Percentiles rank a stretch among this genome's conserved stretches.
Conservation (phyloP, 2,329 filamentous ascomycete species). For the Orbilia oligospora region DNA sequence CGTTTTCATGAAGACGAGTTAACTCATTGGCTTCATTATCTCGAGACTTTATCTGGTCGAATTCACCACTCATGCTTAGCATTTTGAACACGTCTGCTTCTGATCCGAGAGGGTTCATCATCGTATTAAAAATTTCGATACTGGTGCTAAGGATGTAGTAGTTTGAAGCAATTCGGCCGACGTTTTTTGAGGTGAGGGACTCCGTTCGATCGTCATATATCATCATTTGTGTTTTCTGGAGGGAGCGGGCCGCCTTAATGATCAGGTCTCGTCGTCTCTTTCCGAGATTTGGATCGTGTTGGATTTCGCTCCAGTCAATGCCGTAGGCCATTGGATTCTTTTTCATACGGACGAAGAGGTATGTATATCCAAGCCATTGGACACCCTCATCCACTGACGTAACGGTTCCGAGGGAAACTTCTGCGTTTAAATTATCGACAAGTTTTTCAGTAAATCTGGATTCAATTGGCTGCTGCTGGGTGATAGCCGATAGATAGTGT, state of each 20-base stretch:
- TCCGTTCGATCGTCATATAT: slow-evolving; percentile 97
- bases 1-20: slow-evolving; percentile 78
- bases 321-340: slow-evolving; percentile 92
- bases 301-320: slow-evolving; percentile 92
- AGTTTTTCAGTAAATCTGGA: slow-evolving; percentile 94
- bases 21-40: slow-evolving; percentile 93
- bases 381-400: slow-evolving; percentile 94
- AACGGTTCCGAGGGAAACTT: slow-evolving; percentile 92
- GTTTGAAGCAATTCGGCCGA: slow-evolving; percentile 96
- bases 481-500: slow-evolving; percentile 93
- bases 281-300: slow-evolving; percentile 88
- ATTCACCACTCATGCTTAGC: slow-evolving; percentile 98
- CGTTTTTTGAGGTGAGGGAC: slow-evolving; percentile 92
- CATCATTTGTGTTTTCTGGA: slow-evolving; percentile 98
- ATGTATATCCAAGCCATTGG: slow-evolving; percentile 98
- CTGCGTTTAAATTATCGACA: slow-evolving; percentile 96
- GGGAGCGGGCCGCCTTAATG: slow-evolving; percentile 85
- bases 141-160: slow-evolving; percentile 95
- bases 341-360: slow-evolving; percentile 96
- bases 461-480: slow-evolving; percentile 95
- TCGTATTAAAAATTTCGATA: slow-evolving; percentile 94
- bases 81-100: slow-evolving; percentile 95
- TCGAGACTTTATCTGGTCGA: slow-evolving; percentile 94
- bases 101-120: slow-evolving; percentile 88
- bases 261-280: slow-evolving; percentile 87